These are phyloP conservation scores for Melanogaster broomeanus DNA, from an alignment of 768 basidiomycete genomes.

Conservation along the genomic window DNA sequence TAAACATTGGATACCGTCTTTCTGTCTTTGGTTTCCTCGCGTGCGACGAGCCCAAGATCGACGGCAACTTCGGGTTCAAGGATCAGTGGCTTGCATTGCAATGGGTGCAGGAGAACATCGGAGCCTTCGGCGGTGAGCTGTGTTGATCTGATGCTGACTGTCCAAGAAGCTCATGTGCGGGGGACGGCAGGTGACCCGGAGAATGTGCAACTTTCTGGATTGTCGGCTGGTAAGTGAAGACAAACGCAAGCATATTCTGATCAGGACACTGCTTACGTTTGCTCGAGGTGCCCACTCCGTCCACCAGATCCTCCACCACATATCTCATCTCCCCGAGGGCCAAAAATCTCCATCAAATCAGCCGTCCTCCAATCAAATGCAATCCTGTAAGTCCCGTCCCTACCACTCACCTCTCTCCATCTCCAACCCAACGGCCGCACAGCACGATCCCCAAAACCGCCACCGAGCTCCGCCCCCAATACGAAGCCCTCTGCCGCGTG, in stretches of 20 bases:
- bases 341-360: slow-evolving; percentile 63
- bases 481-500: slow-evolving; percentile 58
- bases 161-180: background rate
- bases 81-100: slow-evolving; percentile 79
- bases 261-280: background rate
- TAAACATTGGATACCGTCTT: slow-evolving; percentile 77
- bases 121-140: slow-evolving; percentile 61
- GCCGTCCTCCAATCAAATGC: slow-evolving; percentile 76
- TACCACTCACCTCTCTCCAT: background rate
- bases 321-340: slow-evolving; percentile 59
- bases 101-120: slow-evolving; percentile 72
- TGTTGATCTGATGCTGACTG: background rate
- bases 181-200: slow-evolving; percentile 52
- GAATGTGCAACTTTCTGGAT: slow-evolving; percentile 62
- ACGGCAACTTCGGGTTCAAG: slow-evolving; percentile 83
- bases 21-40: slow-evolving; percentile 80
- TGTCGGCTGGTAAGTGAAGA: slow-evolving; percentile 61
- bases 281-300: slow-evolving; percentile 69
- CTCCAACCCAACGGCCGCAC: slow-evolving; percentile 3
- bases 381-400: slow-evolving; percentile 50
- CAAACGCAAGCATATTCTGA: background rate
- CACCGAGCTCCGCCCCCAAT: slow-evolving; percentile 59
- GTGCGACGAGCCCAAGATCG: slow-evolving; percentile 56
- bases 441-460: slow-evolving; percentile 63
- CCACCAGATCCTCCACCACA: slow-evolving; percentile 73